Conservation (phyloP, 2,329 filamentous ascomycete species). For the Trichophyton verrucosum region DNA sequence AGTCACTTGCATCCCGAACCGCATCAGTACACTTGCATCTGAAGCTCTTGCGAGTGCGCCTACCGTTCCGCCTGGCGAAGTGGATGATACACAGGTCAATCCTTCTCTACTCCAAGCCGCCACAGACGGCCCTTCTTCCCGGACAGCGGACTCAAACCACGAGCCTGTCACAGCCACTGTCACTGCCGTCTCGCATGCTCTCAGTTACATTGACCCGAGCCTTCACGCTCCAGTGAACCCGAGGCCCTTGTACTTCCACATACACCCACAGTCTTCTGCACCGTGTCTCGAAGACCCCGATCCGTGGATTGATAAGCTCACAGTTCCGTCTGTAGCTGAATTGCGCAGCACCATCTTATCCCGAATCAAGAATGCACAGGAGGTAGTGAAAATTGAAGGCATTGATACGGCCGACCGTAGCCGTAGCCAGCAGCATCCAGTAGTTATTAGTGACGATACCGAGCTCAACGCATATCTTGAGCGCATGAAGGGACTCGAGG, state of each 20-base stretch:
- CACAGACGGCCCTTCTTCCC: conserved; percentile 37
- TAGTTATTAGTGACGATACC: conserved; percentile 52
- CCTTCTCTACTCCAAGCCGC: conserved; percentile 49
- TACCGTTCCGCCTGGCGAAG: conserved; percentile 25
- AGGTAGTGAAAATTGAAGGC: conserved; percentile 51
- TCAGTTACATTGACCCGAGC: conserved; percentile 28
- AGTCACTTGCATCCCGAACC: conserved; percentile 18
- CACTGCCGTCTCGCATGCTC: conserved; percentile 14
- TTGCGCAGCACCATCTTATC: conserved; percentile 48
- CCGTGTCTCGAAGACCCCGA: conserved; percentile 36
- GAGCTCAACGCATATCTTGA: conserved; percentile 61
- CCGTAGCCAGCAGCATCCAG: conserved; percentile 38
- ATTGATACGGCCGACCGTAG: conserved; percentile 45
- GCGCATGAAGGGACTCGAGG: conserved; percentile 47
- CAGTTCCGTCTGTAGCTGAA: conserved; percentile 46
- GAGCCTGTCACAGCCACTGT: conserved; percentile 16
- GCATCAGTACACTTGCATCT: conserved; percentile 33
- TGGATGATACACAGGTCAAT: conserved; percentile 50
- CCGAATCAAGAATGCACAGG: conserved; percentile 47
- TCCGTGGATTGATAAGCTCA: conserved; percentile 55
- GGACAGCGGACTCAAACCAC: conserved; percentile 7
- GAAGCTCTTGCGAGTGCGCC: conserved; percentile 33
- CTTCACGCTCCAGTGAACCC: conserved; percentile 23
- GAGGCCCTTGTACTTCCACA: conserved; percentile 56
- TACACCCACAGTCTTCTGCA: conserved; percentile 46